Conservation (phyloP, 2,329 filamentous ascomycete species). For the Reticulascus tulasneorum region DNA sequence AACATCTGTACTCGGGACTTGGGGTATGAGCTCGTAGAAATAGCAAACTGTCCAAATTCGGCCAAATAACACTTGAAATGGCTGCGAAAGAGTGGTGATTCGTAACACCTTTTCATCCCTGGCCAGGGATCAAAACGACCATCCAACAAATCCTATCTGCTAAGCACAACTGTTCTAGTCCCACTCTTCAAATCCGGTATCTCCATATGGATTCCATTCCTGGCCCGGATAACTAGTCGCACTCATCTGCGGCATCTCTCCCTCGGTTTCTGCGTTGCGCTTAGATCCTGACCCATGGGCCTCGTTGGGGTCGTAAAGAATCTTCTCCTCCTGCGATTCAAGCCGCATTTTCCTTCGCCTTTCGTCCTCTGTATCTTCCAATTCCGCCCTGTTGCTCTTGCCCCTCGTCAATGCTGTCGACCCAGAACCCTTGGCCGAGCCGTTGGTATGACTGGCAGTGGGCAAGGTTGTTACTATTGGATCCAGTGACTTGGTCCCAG, state of each 20-base stretch:
- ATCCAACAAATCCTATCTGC: no score
- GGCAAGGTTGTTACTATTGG: constrained; percentile 10
- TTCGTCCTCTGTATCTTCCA: constrained; percentile 39
- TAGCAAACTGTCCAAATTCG: no score
- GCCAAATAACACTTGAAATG: no score
- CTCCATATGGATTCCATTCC: constrained; percentile 60
- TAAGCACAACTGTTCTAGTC: constrained; percentile 6
- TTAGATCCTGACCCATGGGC: constrained; percentile 21
- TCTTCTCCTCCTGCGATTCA: constrained; percentile 51
- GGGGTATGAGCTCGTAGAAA: no score
- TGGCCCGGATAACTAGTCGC: constrained; percentile 67
- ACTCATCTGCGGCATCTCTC: constrained; percentile 55
- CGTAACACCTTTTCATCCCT: no score
- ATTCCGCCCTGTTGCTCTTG: constrained; percentile 25
- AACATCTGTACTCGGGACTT: no score
- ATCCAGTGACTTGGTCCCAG: no score
- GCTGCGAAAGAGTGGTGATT: no score
- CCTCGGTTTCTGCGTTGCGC: constrained; percentile 32
- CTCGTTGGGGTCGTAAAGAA: constrained; percentile 33
- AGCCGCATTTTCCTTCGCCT: constrained; percentile 40
- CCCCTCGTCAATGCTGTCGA: constrained; percentile 9
- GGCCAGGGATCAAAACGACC: no score
- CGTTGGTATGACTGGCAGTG: constrained; percentile 13
- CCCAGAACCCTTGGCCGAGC: constrained; percentile 3
- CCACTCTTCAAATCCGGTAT: constrained; percentile 11